phyloP scores from a whole-genome alignment of 2,329 filamentous ascomycete species.

The Penicillium sp. region DNA sequence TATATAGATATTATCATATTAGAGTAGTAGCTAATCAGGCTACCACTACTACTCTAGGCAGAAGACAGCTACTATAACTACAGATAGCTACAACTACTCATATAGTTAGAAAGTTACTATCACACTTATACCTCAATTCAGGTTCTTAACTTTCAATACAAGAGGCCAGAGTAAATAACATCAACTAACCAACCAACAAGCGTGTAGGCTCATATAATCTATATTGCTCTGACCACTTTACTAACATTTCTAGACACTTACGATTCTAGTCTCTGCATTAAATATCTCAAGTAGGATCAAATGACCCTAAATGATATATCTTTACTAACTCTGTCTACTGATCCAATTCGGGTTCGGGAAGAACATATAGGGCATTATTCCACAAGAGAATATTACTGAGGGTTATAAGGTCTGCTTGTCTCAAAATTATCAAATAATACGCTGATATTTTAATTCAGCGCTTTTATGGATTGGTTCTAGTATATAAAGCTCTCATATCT shows the following conservation, averaged over 20 bases:
- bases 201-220: not conserved
- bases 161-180: not conserved
- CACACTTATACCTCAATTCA: conserved; percentile 15
- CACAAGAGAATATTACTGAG: not conserved
- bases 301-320: not conserved
- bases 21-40: conserved; percentile 14
- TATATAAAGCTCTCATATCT: not conserved
- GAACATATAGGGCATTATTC: not conserved
- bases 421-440: not conserved
- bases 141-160: too few relatives aligned
- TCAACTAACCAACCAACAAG: not conserved
- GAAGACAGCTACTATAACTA: conserved; percentile 12
- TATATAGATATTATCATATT: too few relatives aligned
- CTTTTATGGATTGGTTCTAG: not conserved
- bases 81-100: conserved; percentile 12
- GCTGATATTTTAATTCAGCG: not conserved
- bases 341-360: not conserved
- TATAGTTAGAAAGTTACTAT: conserved; percentile 13
- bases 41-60: conserved; percentile 14
- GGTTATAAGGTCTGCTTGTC: not conserved
- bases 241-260: not conserved
- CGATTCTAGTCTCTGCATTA: not conserved
- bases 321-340: not conserved
- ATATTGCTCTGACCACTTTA: not conserved
- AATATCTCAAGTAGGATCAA: not conserved